A percentile compares a stretch with the other conserved stretches of the same genome.
These are phyloP conservation scores for Colletotrichum sp. DNA, from an alignment of 2,329 filamentous ascomycete genomes.

Conservation along the genomic window DNA sequence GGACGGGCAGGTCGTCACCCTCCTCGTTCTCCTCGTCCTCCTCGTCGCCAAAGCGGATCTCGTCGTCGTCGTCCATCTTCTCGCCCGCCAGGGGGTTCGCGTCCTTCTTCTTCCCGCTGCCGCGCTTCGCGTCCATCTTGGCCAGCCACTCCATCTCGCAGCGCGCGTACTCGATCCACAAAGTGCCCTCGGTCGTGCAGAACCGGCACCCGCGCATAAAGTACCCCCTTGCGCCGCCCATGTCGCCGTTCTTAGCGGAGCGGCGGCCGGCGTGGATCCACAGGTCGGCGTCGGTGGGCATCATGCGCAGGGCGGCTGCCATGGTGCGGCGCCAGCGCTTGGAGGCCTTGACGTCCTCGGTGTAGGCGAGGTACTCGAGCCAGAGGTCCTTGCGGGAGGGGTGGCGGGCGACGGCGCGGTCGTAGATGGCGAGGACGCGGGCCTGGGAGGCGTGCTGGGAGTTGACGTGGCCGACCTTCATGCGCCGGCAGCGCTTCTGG, in stretches of 20 bases:
- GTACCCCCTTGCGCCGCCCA: constrained; percentile 81
- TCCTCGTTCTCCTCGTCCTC: constrained; percentile 48
- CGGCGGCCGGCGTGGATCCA: constrained; percentile 87
- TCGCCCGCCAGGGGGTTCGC: constrained; percentile 50
- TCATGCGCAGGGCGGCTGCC: constrained; percentile 78
- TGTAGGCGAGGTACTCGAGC: constrained; percentile 89
- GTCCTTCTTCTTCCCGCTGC: constrained; percentile 64
- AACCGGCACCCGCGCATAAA: constrained; percentile 92
- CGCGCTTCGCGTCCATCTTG: constrained; percentile 77
- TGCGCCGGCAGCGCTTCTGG: constrained; percentile 80
- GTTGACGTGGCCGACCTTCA: constrained; percentile 73
- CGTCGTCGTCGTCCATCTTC: constrained; percentile 53
- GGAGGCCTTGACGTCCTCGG: constrained; percentile 69
- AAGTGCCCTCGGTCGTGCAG: constrained; percentile 72
- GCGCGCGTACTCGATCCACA: constrained; percentile 92
- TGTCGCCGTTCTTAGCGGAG: constrained; percentile 82
- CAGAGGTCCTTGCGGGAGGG: constrained; percentile 82
- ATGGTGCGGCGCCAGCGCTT: constrained; percentile 70
- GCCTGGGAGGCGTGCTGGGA: constrained; percentile 76
- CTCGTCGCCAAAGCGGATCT: constrained; percentile 51
- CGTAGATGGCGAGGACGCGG: constrained; percentile 87
- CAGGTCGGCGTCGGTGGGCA: constrained; percentile 81
- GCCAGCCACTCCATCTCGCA: constrained; percentile 92
- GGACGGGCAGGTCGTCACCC: constrained; percentile 49
- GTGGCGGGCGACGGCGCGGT: constrained; percentile 84